Evolutionary conservation across 2,329 filamentous ascomycete species (phyloP), one percentile per base, ranked within the genome.

Genomic region (Neopestalotiopsis sp.): DNA sequence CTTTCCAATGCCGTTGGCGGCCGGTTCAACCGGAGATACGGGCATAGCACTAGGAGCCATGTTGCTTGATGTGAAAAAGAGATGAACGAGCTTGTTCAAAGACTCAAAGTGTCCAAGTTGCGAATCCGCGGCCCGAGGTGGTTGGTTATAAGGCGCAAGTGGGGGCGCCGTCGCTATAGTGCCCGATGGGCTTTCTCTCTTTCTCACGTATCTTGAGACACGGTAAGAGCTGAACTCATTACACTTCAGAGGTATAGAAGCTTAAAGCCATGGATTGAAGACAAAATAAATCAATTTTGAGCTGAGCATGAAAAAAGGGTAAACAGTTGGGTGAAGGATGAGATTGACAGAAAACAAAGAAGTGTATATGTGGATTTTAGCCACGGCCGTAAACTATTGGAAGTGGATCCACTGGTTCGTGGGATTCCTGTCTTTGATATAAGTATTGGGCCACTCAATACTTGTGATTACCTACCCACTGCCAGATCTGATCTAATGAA

Each of bases 341-440:
- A 17, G 17, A 53, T 53, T 28, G 17, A 53, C 14, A 53, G 5
- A 53, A 38, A 17, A 53, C 45, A 53, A 53, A 53, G 45, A 53
- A 53, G 45, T 53, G 45, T 53, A 53, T 53, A 53, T 53, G 45
- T 53, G 45, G 45, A 53, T 53, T 53, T n/a, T 53, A 53, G 45
- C 45, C 45, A 53, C 45, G 45, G 45, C 45, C 45, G 45, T 53
- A 53, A 53, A 53, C 17, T 7, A 53, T n/a, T 53, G 6, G 14
- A 49, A 53, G 45, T 53, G 45, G 45, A 53, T 20, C 45, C 45
- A 28, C n/a, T 9, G 5, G 9, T 24, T 3, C 9, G 20, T 24
- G 45, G 45, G 45, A 24, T 53, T 24, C n/a, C 9, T 53, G 45
- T 53, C 45, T 53, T 66, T 69, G 57, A 69, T 69, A 66, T 69